These are phyloP conservation scores for Aspergillus puulaauensis DNA, from an alignment of 2,329 filamentous ascomycete genomes.

Conservation along the genomic window DNA sequence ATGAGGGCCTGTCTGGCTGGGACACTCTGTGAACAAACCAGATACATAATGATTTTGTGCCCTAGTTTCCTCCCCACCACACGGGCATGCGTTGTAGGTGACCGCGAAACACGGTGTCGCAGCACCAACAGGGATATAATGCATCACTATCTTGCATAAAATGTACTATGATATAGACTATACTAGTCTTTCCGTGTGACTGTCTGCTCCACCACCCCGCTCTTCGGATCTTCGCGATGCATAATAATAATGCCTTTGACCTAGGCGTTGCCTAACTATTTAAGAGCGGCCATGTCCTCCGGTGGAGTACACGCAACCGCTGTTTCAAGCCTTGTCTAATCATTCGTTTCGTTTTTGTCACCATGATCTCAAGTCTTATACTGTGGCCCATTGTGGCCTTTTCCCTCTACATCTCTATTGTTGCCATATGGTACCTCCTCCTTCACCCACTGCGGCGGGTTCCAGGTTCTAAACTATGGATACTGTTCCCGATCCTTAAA, in stretches of 20 bases:
- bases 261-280: background rate
- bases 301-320: background rate
- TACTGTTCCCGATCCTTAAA: conserved; percentile 1
- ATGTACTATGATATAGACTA: background rate
- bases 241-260: background rate
- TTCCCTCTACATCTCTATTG: background rate
- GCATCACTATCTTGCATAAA: background rate
- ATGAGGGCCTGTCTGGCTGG: too few relatives aligned
- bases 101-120: too few relatives aligned
- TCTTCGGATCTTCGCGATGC: background rate
- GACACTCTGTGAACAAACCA: background rate
- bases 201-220: background rate
- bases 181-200: background rate
- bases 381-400: background rate
- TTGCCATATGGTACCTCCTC: background rate
- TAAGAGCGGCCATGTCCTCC: background rate
- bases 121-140: background rate
- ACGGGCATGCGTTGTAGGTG: too few relatives aligned
- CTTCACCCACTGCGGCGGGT: conserved; percentile 10
- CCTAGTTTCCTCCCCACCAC: background rate
- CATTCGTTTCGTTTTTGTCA: background rate
- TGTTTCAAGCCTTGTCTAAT: background rate
- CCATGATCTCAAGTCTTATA: background rate
- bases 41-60: background rate
- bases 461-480: conserved; percentile 4